Base-by-base conservation (phyloP, 2,329 filamentous ascomycete species). In the Rasamsonia emersonii region DNA sequence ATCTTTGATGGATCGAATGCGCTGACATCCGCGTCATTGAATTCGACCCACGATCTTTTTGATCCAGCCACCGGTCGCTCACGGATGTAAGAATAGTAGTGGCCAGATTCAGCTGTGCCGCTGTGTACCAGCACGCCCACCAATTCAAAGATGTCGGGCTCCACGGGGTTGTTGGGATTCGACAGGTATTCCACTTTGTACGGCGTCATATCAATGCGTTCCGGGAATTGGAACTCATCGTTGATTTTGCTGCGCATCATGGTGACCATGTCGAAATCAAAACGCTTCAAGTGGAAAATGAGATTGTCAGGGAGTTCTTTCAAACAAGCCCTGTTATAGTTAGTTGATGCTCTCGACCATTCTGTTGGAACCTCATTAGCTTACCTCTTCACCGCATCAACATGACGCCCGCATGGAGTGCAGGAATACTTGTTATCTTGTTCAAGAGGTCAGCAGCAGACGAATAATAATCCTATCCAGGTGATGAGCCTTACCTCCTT, bases 341-440 rank as follows among this genome's bases (percentile, higher is more conserved):
- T 28, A 54, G 40, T 15, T 32, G 28, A 16, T 21, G 7, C 18
- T 17, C 16, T 18, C 18, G 10, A 21, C n/a, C 6, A 26, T 15
- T 9, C 4, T 5, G 24, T 17, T 32, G 19, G n/a, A 10, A 20
- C 6, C 10, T 20, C 14, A 8, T 29, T 20, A 10, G 46, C 53
- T 46, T 58, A 79, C 76, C 82, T 75, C 58, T 94, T 95, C 43
- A 96, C 85, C 13, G 91, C 91, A 58, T 95, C 82, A 10, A 98
- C 91, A 47, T 91, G 82, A 8, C 76, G 75, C 40, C 86, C 83
- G 54, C 91, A 98, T 4, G 77, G 82, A 18, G 86, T 88, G 61
- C 91, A 98, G 43, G 93, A 93, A 67, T 96, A 98, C 62, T 94
- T 95, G 65, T 98, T 96, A 49, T 94, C 86, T 80, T 44, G 24